Evolutionary conservation across 1,284 basidiomycete genomes (phyloP), one percentile per base, ranked within the genome.

Genomic region (Sporisorium reilianum): DNA sequence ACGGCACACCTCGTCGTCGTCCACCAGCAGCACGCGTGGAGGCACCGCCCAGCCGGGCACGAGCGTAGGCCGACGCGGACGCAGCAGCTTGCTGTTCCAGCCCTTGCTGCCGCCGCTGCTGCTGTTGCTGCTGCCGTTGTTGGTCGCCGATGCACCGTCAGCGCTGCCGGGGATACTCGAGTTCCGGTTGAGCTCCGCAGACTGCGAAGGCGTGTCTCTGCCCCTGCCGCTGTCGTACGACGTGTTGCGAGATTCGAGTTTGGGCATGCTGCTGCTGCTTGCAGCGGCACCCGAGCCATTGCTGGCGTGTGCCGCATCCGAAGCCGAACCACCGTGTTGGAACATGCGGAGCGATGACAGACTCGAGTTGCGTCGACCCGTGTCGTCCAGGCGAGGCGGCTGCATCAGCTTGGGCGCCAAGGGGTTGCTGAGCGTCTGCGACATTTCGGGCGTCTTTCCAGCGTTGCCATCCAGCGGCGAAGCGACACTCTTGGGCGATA

Each of bases 1-100:
- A 56, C 95, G 87, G 83, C 91, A 95, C 25, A 97, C 93, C 16
- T 92, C 92, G 82, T 98, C 95, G 85, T 98, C 95, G 84, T 98
- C 95, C 18, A 98, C 95, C 5, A 98, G 89, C 56, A 98, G 86
- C 55, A 97, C 95, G 2, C 83, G 76, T 5, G 86, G 86, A 14
- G 85, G 85, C 3, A 85, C 81, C 0, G 85, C 78, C 81, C 80
- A 83, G 20, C 79, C 92, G 0, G 94, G 94, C 0, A 94, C 92
- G 79, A 93, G 92, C 48, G 92, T 91, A 56, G 90, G 81, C 25
- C 81, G 72, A 18, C 85, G 64, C 6, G 83, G 71, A 22, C 80
- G 80, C 22, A 77, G 60, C 12, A 57, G 53, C 23, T 78, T 78
- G 55, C 25, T n/a, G n/a, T n/a, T n/a, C n/a, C n/a, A n/a, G n/a